Conservation (phyloP, 192 early-diverging fungal species). For the Gonapodya prolifera region DNA sequence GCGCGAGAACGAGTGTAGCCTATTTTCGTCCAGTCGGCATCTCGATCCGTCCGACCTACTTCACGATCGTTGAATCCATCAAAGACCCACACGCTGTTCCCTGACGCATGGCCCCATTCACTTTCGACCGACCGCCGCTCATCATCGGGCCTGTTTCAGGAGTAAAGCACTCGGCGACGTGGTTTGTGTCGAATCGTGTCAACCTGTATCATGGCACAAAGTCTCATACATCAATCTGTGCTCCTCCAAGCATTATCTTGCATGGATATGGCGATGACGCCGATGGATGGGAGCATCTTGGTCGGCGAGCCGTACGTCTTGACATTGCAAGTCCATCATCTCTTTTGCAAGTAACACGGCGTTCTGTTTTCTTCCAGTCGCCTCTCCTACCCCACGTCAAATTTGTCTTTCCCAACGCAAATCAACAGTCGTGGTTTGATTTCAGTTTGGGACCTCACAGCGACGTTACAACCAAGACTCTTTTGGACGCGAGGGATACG, state of each 20-base stretch:
- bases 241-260: background rate
- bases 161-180: background rate
- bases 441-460: background rate
- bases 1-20: too few relatives aligned
- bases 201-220: background rate
- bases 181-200: background rate
- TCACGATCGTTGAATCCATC: too few relatives aligned
- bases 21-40: too few relatives aligned
- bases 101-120: background rate
- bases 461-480: background rate
- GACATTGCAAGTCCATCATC: background rate
- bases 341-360: background rate
- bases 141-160: background rate
- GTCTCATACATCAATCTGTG: background rate
- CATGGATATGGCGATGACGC: background rate
- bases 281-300: background rate
- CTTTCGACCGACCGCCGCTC: background rate
- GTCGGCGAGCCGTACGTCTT: background rate
- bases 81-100: too few relatives aligned
- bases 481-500: background rate
- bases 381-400: background rate
- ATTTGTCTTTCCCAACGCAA: background rate
- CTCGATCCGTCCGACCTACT: too few relatives aligned
- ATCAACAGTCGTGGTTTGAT: background rate
- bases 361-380: background rate